Conservation (phyloP, 108 stramenopile genomes). For the Pseudonitzschia delicatissima region DNA sequence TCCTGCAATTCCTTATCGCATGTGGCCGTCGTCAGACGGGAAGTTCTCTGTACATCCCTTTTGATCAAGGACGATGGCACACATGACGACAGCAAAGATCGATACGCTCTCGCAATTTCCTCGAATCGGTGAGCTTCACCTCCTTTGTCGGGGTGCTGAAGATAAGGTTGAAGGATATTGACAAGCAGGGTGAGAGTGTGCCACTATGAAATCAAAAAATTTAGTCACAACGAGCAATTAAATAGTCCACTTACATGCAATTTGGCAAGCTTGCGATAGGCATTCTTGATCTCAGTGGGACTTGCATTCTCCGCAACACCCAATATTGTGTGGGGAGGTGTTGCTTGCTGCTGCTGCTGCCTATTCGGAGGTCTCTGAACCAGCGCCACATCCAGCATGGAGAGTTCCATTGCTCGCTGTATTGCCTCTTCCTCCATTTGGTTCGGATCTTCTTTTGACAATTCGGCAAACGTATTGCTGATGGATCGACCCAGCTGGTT, state of each 20-base stretch:
- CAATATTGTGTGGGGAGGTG: constrained; percentile 37
- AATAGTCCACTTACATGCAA: constrained; percentile 21
- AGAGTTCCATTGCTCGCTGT: constrained; percentile 53
- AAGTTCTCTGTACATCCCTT: neutral
- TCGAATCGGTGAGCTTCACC: constrained; percentile 21
- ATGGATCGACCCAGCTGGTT: constrained; percentile 42
- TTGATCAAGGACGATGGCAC: constrained; percentile 1
- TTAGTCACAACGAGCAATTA: neutral
- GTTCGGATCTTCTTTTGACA: constrained; percentile 44
- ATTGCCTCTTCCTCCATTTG: constrained; percentile 45
- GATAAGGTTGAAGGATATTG: neutral
- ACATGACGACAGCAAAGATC: constrained; percentile 2
- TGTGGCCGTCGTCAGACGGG: constrained; percentile 41
- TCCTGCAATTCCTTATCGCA: constrained; percentile 59
- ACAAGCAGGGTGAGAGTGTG: too few relatives aligned
- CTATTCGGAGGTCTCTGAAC: constrained; percentile 23
- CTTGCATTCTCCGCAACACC: constrained; percentile 3
- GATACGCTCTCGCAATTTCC: constrained; percentile 6
- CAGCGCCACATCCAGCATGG: constrained; percentile 59
- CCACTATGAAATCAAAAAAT: too few relatives aligned
- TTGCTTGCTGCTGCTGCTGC: constrained; percentile 6
- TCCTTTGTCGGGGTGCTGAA: constrained; percentile 54
- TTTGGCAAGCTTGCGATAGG: constrained; percentile 45
- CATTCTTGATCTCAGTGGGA: constrained; percentile 37
- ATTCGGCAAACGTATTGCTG: constrained; percentile 35